Base-by-base conservation (phyloP, 768 basidiomycete species). In the Termitomyces sp. region DNA sequence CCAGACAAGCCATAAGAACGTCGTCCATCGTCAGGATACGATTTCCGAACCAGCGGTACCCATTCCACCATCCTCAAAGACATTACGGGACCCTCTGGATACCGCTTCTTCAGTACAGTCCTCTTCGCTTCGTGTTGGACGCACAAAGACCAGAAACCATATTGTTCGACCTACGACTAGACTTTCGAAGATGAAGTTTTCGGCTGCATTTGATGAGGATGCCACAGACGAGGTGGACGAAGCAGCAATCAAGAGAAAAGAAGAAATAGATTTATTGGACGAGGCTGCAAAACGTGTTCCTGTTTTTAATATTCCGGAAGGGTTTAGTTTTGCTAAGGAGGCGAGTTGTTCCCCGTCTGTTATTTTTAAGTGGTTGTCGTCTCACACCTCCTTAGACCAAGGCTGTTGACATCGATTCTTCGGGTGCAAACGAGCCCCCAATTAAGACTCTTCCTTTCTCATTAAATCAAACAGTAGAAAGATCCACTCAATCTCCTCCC, bases 121-220 rank as follows among this genome's bases (percentile, higher is more conserved):
- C 24, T 87, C 86, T 27, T 86, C 85, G 18, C 72, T 88, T 53
- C 82, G 88, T 52, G 85, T 89, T 26, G 87, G 88, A 18, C 81
- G 87, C 42, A 75, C 75, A 22, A 84, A 81, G 69, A 75, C 65
- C 13, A 80, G 87, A 41, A 81, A 77, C 59, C 86, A 88, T 63
- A 75, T 87, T 41, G 74, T 76, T n/a, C 81, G 85, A 13, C 85
- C 87, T 18, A 69, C n/a, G n/a, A n/a, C 76, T 24, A 60, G 67
- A 47, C 76, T 75, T 14, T 70, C 74, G 18, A 80, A 74, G 59
- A 76, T 78, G 32, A 82, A 80, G 61, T 92, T 86, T 64, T 90
- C 89, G 4, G 89, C 89, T 6, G 78, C 77, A 8, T 88, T 77
- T 59, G 85, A 77, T 34, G 76, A 79, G 56, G 84, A 83, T 27